These are phyloP conservation scores for Picochlorum sp. DNA, from an alignment of 139 green algal species.

Conservation along the genomic window DNA sequence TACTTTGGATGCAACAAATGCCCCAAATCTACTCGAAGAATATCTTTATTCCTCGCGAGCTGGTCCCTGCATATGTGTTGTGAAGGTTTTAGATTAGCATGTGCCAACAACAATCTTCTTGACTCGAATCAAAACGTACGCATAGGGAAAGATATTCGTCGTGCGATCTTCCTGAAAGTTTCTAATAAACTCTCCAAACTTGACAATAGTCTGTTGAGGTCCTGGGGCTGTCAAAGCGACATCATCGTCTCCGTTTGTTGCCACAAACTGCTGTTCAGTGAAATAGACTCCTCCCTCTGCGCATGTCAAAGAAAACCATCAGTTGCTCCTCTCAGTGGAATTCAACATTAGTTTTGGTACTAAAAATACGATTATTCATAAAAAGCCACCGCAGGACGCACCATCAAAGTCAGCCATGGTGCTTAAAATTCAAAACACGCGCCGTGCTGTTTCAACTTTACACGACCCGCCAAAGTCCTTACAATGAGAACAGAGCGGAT, in stretches of 20 bases:
- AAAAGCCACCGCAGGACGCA: no score
- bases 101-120: conserved; percentile 7
- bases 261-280: conserved; percentile 41
- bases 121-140: conserved; percentile 17
- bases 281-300: conserved; percentile 45
- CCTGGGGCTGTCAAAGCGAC: conserved; percentile 10
- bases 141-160: conserved; percentile 23
- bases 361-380: no score
- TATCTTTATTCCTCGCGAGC: conserved; percentile 16
- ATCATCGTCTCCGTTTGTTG: conserved; percentile 6
- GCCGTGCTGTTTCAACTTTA: no score
- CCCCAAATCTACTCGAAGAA: conserved; percentile 25
- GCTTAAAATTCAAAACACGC: no score
- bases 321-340: background rate
- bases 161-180: conserved; percentile 37
- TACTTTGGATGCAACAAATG: conserved; percentile 30
- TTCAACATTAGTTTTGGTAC: no score
- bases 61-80: conserved; percentile 33
- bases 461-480: no score
- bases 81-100: background rate
- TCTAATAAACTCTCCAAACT: conserved; percentile 47
- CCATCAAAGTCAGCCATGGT: no score
- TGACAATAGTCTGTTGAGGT: conserved; percentile 23
- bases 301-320: background rate
- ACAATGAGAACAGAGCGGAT: no score